Percentiles rank a stretch among this genome's conserved stretches.
These are phyloP conservation scores for Scedosporium dehoogii DNA, from an alignment of 2,329 filamentous ascomycete genomes.

Conservation along the genomic window DNA sequence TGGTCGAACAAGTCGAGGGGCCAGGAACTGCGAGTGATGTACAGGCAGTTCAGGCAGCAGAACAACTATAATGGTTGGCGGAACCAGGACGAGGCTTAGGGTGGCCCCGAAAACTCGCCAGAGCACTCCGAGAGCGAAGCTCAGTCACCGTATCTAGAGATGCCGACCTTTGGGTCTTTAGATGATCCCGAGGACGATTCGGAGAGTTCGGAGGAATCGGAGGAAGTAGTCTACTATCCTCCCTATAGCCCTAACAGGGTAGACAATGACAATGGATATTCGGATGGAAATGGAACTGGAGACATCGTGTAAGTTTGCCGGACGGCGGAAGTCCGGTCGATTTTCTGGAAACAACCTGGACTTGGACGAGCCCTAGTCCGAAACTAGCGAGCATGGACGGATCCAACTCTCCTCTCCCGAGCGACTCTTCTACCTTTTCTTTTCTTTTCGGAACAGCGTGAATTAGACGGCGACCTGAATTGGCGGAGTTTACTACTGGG, in stretches of 20 bases:
- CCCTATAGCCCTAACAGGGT: not conserved
- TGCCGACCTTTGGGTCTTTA: not conserved
- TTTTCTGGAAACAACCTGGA: not conserved
- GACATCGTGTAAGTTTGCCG: not conserved
- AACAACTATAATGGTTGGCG: conserved; percentile 14
- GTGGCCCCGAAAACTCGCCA: not conserved
- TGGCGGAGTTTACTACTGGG: too few species aligned
- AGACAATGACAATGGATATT: too few species aligned
- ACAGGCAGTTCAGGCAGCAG: conserved; percentile 7
- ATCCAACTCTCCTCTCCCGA: not conserved
- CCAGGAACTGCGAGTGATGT: conserved; percentile 14
- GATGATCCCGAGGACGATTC: not conserved
- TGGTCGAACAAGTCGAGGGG: conserved; percentile 19
- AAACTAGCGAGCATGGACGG: not conserved
- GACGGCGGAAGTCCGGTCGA: not conserved
- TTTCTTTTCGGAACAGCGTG: not conserved
- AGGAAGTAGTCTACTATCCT: not conserved
- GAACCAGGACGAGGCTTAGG: conserved; percentile 11
- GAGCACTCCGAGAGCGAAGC: not conserved
- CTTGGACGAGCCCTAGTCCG: not conserved
- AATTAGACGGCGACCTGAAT: not conserved
- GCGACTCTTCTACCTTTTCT: not conserved
- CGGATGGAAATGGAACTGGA: not conserved
- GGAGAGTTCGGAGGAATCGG: not conserved
- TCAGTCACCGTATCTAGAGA: not conserved